Base-by-base conservation (phyloP, 2,329 filamentous ascomycete genomes). In the Sarocladium strictum region DNA sequence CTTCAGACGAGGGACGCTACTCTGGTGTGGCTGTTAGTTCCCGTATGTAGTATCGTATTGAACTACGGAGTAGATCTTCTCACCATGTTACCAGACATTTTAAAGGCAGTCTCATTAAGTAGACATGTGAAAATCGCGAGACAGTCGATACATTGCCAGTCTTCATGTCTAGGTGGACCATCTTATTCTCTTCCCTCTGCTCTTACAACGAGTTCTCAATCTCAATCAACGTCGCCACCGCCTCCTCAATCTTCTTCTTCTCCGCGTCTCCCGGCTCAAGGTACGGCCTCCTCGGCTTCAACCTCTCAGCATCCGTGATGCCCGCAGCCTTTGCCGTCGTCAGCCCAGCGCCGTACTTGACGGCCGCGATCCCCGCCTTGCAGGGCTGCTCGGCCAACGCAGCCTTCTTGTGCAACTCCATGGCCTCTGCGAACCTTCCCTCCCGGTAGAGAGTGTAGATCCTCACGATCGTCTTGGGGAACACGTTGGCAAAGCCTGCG, bases 271-370 rank as follows among this genome's bases (percentile, higher is more conserved):
- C 61, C 2, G 73, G 71, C 53, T 70, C 70, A 59, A 80, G 71
- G 62, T 88, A 88, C n/a, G 85, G 85, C 56, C 76, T 74, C 54
- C 84, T 73, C 1, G 84, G 84, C 64, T 69, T 71, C 66, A 87
- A 64, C 67, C 80, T 79, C 65, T 76, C 73, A 2, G 83, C 81
- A 1, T 75, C 77, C 56, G 80, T 75, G 35, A 89, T 79, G 0
- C 82, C 83, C 1, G 85, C 84, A 53, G 69, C 66, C 55, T 67
- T 75, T 1, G 83, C 86, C 32, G 81, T 81, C 59, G 78, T 81
- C 29, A 83, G 68, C 2, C 81, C 77, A 0, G 82, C 83, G 0
- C 84, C 86, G 63, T 85, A 87, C 69, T 89, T 89, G n/a, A 80
- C 82, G 2, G 76, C 75, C 9, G 83, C 84, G 60, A 89, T 85